Base-by-base conservation (phyloP, 2,329 filamentous ascomycete species). In the Clonostachys sp. region DNA sequence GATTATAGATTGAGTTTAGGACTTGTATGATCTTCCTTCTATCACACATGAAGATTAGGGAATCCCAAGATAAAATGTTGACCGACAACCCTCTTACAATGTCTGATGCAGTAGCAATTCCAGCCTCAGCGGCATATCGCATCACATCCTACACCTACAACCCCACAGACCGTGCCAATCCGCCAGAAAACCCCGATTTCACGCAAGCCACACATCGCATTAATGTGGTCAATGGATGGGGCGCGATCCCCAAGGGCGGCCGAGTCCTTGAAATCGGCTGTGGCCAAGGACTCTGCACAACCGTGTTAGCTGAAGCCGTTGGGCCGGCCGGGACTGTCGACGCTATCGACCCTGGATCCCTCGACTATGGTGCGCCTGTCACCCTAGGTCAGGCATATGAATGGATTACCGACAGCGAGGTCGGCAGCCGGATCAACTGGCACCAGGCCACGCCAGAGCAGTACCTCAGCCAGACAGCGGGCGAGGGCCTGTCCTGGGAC, bases 261-360 rank as follows among this genome's bases (percentile, higher is more conserved):
- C 30, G 16, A 12, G 58, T 82, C 7, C 67, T 84, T 2, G 80
- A 83, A 56, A 59, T 84, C 36, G 80, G 79, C 44, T 83, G 80
- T 59, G 80, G 80, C 1, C 80, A 83, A 53, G 80, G 80, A 3
- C 77, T 78, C 50, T 75, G 72, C 53, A 82, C 80, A 2, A 66
- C 72, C 12, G 74, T 73, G 4, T 69, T 83, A 16, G 80, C 79
- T 42, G 57, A 68, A 53, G 68, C 56, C 17, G 68, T 77, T 2
- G 71, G 73, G 4, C 55, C 66, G 12, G 33, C 59, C 0, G 75
- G 77, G 1, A 62, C 61, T 42, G 63, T 81, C 13, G 70, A 72
- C 45, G 78, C 75, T 5, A 58, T 81, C 30, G 79, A 83, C 60
- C 78, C 77, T 2, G 78, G 69, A 0, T 54, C 62, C 1, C 58